phyloP scores from a whole-genome alignment of 208 protist genomes.

The Blastocrithidia nonstop region DNA sequence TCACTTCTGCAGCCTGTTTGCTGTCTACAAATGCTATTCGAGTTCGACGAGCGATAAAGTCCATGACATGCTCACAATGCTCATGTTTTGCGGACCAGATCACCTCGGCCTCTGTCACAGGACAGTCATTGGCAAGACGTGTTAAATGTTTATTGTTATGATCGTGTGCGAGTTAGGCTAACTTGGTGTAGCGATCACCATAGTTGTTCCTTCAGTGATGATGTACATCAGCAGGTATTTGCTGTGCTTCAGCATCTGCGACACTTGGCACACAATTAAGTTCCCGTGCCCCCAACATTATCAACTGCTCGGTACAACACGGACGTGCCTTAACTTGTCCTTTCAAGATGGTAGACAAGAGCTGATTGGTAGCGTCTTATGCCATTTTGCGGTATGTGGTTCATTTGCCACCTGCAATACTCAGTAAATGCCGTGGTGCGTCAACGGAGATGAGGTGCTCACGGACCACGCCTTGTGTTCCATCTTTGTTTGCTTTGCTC shows the following conservation, averaged over 20 bases:
- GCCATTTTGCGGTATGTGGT: conserved; percentile 93
- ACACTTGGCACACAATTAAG: conserved; percentile 12
- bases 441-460: conserved; percentile 86
- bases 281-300: conserved; percentile 63
- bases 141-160: conserved; percentile 15
- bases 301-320: conserved; percentile 62
- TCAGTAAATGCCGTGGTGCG: conserved; percentile 45
- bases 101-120: conserved; percentile 83
- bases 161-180: conserved; percentile 19
- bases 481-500: conserved; percentile 5
- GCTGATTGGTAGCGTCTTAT: conserved; percentile 75
- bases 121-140: conserved; percentile 28
- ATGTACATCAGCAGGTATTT: conserved; percentile 52
- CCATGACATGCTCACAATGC: conserved; percentile 78
- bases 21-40: conserved; percentile 83
- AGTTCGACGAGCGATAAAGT: conserved; percentile 86
- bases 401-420: conserved; percentile 91
- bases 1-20: conserved; percentile 29
- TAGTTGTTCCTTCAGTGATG: conserved; percentile 46
- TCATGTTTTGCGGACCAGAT: conserved; percentile 58
- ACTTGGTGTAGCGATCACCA: conserved; percentile 32
- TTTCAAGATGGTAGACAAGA: conserved; percentile 28
- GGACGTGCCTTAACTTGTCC: conserved; percentile 10
- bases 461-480: conserved; percentile 76
- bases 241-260: neutral